A percentile compares a stretch with the other conserved stretches of the same genome.
Evolutionary conservation across 805 yeast species (phyloP).

Genomic region (Ogataea zsoltii): DNA sequence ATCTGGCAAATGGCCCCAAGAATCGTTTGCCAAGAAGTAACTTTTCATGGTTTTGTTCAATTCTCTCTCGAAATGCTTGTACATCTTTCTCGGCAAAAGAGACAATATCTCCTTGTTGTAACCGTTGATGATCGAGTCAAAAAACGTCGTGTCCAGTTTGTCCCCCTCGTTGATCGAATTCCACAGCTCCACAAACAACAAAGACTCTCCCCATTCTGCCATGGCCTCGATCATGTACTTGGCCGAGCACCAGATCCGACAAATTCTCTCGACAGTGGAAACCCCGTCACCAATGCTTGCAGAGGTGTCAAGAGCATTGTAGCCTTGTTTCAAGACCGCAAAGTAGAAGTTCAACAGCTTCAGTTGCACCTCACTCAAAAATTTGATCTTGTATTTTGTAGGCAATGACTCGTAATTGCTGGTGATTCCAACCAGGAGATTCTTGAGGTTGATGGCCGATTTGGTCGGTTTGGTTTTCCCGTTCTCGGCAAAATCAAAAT

Average conservation of each 20-base stretch:
- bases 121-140: conserved; percentile 43
- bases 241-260: conserved; percentile 41
- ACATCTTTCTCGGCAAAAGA: conserved; percentile 32
- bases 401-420: conserved; percentile 53
- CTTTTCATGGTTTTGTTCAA: conserved; percentile 38
- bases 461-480: conserved; percentile 57
- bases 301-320: conserved; percentile 43
- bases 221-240: conserved; percentile 39
- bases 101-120: conserved; percentile 34
- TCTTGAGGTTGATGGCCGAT: conserved; percentile 57
- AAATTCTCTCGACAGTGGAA: conserved; percentile 38
- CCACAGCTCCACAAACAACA: conserved; percentile 45
- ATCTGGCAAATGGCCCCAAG: conserved; percentile 26
- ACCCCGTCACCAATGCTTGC: conserved; percentile 30
- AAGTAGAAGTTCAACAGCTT: conserved; percentile 54
- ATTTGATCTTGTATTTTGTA: conserved; percentile 54
- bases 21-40: conserved; percentile 33
- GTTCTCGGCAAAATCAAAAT: conserved; percentile 50
- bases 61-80: conserved; percentile 36
- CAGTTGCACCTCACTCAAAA: conserved; percentile 59
- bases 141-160: conserved; percentile 38
- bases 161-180: conserved; percentile 28
- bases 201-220: conserved; percentile 44
- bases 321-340: conserved; percentile 41
- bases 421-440: conserved; percentile 57